Conservation (phyloP, 768 basidiomycete species). For the Fibroporia radiculosa region DNA sequence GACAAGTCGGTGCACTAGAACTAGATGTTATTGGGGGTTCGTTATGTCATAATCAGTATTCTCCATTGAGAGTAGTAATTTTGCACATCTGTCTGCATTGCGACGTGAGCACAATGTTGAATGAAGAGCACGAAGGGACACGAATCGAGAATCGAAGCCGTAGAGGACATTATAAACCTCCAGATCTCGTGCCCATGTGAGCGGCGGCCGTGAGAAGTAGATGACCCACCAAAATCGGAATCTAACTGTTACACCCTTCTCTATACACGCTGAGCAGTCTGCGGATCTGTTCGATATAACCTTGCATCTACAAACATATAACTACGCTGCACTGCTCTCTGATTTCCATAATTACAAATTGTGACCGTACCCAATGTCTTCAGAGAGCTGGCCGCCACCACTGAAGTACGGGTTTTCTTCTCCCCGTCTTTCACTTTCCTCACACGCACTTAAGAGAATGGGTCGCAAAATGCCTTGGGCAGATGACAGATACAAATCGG, state of each 20-base stretch:
- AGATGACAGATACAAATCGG: conserved; percentile 86
- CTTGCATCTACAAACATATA: neutral
- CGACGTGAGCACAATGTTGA: neutral
- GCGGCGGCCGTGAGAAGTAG: neutral
- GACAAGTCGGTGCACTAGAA: conserved; percentile 31
- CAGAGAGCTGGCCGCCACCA: conserved; percentile 75
- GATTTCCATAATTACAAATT: neutral
- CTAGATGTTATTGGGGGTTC: conserved; percentile 4
- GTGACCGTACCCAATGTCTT: conserved; percentile 47
- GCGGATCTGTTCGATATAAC: no score
- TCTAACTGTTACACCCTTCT: neutral
- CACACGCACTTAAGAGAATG: conserved; percentile 63
- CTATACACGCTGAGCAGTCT: no score
- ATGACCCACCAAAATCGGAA: neutral
- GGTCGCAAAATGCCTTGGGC: conserved; percentile 89
- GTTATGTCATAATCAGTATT: conserved; percentile 2
- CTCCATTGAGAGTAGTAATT: conserved; percentile 10
- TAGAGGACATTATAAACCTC: neutral
- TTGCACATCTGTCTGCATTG: neutral
- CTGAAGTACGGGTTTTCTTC: conserved; percentile 47
- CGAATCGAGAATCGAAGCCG: neutral
- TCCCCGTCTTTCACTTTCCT: neutral
- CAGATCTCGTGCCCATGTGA: conserved; percentile 1
- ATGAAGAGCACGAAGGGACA: neutral
- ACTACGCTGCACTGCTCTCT: neutral